Evolutionary conservation across 345 rosid genomes (phyloP), one percentile per base, ranked within the genome.

Genomic region (Limnanthes douglasii): DNA sequence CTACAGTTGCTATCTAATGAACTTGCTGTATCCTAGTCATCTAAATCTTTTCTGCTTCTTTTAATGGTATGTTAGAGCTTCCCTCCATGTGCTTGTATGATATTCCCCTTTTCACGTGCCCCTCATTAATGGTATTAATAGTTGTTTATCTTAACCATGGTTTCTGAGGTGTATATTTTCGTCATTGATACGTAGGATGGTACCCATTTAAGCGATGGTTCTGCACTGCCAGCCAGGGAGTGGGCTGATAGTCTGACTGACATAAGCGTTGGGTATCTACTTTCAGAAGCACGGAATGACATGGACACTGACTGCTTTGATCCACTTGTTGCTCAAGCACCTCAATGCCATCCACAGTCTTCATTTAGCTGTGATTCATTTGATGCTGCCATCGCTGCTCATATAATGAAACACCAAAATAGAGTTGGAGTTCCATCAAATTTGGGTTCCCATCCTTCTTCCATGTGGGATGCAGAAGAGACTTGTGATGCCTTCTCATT

Each of bases 381-480:
- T 32, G 99, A 92, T 63, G 99, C 96, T 43, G 99, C 83, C 37
- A 78, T 90, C 49, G 96, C 99, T 56, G 99, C 94, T 43, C 96
- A 92, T 65, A 54, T 92, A 45, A 70, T 77, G 36, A 73, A 57
- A 55, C 83, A 75, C 42, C 93, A 84, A 55, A 66, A 68, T 57
- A 80, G 65, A 62, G 52, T 57, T 46, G 73, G 48, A 24, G 33
- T 46, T 43, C 45, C 50, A 34, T 57, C 75, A 14, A 34, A 53
- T 2, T 31, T 62, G 37, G 30, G 56, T 48, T 48, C 70, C 54
- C 71, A 70, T 42, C 37, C 72, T 26, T 46, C 83, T 17, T 78
- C 96, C 12, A 68, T 85, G 37, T 92, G 93, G 94, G 99, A 78
- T 53, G 94, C 83, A 53, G 99, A 92, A 56, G 96, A 92, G 52